Percentiles rank a stretch among this genome's conserved stretches.
phyloP scores from a whole-genome alignment of 371 early-diverging fungal species.

The Syncephalis plumigaleata region DNA sequence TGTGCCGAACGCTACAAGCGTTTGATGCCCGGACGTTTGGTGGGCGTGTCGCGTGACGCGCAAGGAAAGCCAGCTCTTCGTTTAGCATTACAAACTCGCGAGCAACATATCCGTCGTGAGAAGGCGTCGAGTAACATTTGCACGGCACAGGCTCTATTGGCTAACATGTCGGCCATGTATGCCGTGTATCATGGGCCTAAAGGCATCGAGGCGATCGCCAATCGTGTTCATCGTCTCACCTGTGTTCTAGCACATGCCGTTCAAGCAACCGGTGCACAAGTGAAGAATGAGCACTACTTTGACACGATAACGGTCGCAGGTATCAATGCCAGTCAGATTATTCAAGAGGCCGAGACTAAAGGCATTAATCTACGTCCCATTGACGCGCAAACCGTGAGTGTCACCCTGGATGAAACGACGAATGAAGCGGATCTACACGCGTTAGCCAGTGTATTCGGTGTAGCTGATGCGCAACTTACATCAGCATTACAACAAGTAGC shows the following conservation, averaged over 20 bases:
- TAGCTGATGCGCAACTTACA: too few species aligned
- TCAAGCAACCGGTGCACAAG: slow-evolving; percentile 41
- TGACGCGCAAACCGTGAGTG: slow-evolving; percentile 49
- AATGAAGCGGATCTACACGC: slow-evolving; percentile 37
- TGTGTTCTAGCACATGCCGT: slow-evolving; percentile 60
- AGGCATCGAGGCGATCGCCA: slow-evolving; percentile 77
- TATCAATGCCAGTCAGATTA: slow-evolving; percentile 27
- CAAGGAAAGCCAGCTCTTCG: slow-evolving; percentile 80
- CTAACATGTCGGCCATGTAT: slow-evolving; percentile 89
- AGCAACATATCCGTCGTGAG: slow-evolving; percentile 96
- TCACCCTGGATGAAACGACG: slow-evolving; percentile 86
- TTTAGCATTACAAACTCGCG: slow-evolving; percentile 89
- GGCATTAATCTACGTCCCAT: slow-evolving; percentile 79
- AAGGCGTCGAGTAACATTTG: slow-evolving; percentile 97
- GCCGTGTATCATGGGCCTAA: slow-evolving; percentile 94
- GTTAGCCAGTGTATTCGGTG: slow-evolving; percentile 45
- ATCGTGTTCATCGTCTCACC: slow-evolving; percentile 80
- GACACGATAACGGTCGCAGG: slow-evolving; percentile 81
- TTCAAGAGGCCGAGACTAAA: slow-evolving; percentile 49
- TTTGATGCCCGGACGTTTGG: slow-evolving; percentile 86
- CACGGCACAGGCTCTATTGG: slow-evolving; percentile 86
- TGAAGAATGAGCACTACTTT: slow-evolving; percentile 76
- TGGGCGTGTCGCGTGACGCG: slow-evolving; percentile 89
- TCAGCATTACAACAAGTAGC: too few species aligned
- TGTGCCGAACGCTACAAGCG: slow-evolving; percentile 83